These are phyloP conservation scores for Solanum ahanhuiri DNA, from an alignment of 257 asterid species.

Conservation along the genomic window DNA sequence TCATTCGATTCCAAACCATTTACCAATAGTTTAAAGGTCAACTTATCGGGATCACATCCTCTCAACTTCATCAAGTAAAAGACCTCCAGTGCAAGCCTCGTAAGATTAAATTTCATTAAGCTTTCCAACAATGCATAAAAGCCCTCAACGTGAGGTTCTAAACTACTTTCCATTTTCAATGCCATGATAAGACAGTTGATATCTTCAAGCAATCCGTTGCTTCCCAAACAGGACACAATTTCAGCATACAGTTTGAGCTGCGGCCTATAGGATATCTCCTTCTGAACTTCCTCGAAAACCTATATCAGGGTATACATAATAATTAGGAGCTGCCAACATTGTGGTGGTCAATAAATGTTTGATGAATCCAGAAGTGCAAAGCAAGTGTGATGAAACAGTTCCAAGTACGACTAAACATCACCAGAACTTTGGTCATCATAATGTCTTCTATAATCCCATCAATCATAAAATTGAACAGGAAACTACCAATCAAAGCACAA, in stretches of 20 bases:
- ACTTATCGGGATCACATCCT: conserved; percentile 45
- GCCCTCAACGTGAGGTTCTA: conserved; percentile 39
- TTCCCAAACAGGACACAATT: conserved; percentile 52
- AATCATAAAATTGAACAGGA: background rate
- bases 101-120: conserved; percentile 36
- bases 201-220: conserved; percentile 41
- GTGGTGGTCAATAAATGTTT: background rate
- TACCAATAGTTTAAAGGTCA: conserved; percentile 32
- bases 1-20: conserved; percentile 35
- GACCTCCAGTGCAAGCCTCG: conserved; percentile 43
- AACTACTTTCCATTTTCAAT: conserved; percentile 32
- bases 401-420: background rate
- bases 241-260: conserved; percentile 34
- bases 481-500: background rate
- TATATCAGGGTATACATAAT: conserved; percentile 6
- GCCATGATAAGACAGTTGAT: conserved; percentile 25
- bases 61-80: conserved; percentile 52
- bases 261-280: conserved; percentile 60
- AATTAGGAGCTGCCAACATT: background rate
- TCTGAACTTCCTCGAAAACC: conserved; percentile 57
- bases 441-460: background rate
- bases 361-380: background rate
- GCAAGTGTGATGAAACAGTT: background rate
- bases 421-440: background rate
- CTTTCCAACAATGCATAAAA: conserved; percentile 49